Conservation (phyloP, 2,329 filamentous ascomycete species). For the Chaetomium sp. region DNA sequence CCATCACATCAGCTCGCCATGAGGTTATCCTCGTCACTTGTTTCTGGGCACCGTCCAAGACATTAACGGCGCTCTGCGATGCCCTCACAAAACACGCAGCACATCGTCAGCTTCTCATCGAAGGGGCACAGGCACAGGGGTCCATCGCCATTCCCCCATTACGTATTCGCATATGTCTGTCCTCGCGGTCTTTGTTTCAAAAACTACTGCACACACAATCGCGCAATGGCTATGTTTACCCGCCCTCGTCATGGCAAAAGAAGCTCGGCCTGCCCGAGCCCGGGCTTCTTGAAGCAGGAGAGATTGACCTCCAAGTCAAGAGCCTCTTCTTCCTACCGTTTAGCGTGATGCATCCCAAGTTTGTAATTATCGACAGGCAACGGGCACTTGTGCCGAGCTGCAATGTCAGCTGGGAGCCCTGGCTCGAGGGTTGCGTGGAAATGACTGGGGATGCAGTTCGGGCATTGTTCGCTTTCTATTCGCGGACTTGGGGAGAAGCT, state of each 20-base stretch:
- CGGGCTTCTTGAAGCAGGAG: constrained; percentile 53
- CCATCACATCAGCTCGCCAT: constrained; percentile 59
- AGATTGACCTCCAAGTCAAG: constrained; percentile 71
- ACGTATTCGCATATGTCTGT: constrained; percentile 73
- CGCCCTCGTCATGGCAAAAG: constrained; percentile 58
- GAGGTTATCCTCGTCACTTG: constrained; percentile 79
- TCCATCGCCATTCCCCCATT: constrained; percentile 43
- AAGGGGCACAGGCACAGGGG: constrained; percentile 26
- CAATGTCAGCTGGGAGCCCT: constrained; percentile 85
- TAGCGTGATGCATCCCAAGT: constrained; percentile 88
- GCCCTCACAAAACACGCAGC: constrained; percentile 62
- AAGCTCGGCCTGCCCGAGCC: constrained; percentile 65
- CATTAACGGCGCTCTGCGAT: constrained; percentile 58
- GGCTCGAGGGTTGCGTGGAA: constrained; percentile 77
- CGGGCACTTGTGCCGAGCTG: constrained; percentile 73
- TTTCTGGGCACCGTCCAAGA: constrained; percentile 74
- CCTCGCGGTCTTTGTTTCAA: constrained; percentile 70
- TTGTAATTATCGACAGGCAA: constrained; percentile 70
- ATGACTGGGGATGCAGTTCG: constrained; percentile 63
- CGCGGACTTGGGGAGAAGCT: constrained; percentile 63
- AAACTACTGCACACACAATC: constrained; percentile 74
- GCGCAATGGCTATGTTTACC: constrained; percentile 62
- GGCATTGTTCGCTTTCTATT: constrained; percentile 68
- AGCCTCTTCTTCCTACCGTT: constrained; percentile 78
- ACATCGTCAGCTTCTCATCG: constrained; percentile 39